Percentiles rank a stretch among this genome's conserved stretches.
Conservation (phyloP, 2,329 filamentous ascomycete species). For the Neopestalotiopsis sp. region DNA sequence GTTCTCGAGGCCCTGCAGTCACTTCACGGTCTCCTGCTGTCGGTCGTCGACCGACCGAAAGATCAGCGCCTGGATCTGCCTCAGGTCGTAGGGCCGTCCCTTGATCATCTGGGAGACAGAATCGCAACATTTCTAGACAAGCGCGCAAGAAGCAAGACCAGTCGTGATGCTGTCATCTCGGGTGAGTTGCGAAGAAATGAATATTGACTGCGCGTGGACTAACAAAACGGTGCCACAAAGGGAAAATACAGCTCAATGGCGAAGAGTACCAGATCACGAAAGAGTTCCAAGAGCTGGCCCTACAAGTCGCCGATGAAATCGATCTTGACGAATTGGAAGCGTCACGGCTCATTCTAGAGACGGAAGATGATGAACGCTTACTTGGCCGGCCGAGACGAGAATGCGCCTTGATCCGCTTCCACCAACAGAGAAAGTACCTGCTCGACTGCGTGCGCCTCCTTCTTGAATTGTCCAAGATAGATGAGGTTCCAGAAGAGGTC, state of each 20-base stretch:
- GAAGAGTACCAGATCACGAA: constrained; percentile 82
- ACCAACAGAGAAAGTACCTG: constrained; percentile 81
- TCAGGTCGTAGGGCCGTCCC: constrained; percentile 44
- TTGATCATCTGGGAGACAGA: constrained; percentile 70
- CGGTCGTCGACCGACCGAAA: constrained; percentile 71
- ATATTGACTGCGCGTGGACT: not conserved
- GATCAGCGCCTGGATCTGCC: constrained; percentile 68
- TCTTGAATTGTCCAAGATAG: constrained; percentile 69
- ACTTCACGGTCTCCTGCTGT: constrained; percentile 84
- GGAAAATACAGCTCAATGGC: constrained; percentile 75
- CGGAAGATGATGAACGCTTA: constrained; percentile 69
- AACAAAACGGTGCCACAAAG: constrained; percentile 46
- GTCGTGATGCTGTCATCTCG: constrained; percentile 72
- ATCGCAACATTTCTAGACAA: constrained; percentile 78
- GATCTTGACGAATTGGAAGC: constrained; percentile 90
- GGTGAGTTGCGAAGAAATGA: constrained; percentile 53
- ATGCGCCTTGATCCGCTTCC: constrained; percentile 84
- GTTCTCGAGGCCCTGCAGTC: constrained; percentile 79
- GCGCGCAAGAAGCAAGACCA: constrained; percentile 73
- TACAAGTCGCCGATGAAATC: constrained; percentile 85
- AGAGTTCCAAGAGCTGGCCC: constrained; percentile 81
- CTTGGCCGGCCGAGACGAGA: constrained; percentile 77
- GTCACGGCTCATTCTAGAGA: constrained; percentile 75
- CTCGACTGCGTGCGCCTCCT: constrained; percentile 85
- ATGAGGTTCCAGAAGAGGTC: constrained; percentile 59